phyloP scores from a whole-genome alignment of 768 basidiomycete species.

The Astraeus odoratus region DNA sequence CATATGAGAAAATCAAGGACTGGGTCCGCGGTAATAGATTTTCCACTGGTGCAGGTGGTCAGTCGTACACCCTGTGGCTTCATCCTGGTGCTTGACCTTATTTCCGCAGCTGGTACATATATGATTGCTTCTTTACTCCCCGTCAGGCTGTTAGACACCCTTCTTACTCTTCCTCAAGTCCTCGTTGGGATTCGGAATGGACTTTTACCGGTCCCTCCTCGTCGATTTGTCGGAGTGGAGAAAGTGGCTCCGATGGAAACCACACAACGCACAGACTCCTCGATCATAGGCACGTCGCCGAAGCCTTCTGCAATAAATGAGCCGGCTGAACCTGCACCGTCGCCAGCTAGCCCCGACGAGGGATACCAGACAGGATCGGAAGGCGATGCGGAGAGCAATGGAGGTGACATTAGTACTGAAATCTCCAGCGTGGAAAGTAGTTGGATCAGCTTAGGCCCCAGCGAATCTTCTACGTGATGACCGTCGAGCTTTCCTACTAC shows the following conservation, averaged over 20 bases:
- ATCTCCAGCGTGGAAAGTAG: slow-evolving; percentile 47
- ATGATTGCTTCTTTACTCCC: slow-evolving; percentile 66
- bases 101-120: slow-evolving; percentile 58
- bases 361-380: slow-evolving; percentile 49
- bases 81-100: slow-evolving; percentile 6
- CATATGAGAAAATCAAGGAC: slow-evolving; percentile 36
- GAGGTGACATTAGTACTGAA: slow-evolving; percentile 47
- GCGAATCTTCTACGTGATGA: slow-evolving; percentile 14
- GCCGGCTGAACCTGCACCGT: background rate
- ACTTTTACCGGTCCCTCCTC: slow-evolving; percentile 42
- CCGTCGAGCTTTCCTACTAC: background rate
- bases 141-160: slow-evolving; percentile 49
- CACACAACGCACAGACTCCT: slow-evolving; percentile 1
- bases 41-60: slow-evolving; percentile 76
- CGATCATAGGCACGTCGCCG: background rate
- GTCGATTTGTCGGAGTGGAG: slow-evolving; percentile 2
- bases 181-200: slow-evolving; percentile 57
- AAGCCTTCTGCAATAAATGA: background rate
- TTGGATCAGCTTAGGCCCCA: slow-evolving; percentile 57
- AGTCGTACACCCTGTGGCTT: slow-evolving; percentile 14
- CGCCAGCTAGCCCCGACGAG: slow-evolving; percentile 6
- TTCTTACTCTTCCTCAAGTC: slow-evolving; percentile 61
- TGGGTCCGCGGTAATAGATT: slow-evolving; percentile 64
- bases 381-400: slow-evolving; percentile 61
- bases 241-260: slow-evolving; percentile 7